Base-by-base conservation (phyloP, 805 yeast genomes). In the Zygotorulaspora chibaensis region DNA sequence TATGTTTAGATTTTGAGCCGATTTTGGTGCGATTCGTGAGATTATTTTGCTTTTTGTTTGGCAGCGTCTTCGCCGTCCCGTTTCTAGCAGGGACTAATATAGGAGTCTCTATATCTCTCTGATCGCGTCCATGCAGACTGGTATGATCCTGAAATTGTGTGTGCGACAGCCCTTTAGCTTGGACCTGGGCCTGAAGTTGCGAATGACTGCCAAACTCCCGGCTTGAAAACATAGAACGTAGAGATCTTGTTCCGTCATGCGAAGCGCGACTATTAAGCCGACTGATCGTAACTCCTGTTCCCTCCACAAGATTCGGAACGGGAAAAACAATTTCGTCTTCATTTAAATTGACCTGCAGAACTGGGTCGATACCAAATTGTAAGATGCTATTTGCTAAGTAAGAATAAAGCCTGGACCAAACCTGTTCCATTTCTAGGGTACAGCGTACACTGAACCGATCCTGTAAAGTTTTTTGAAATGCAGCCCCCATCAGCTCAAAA, bases 401-500 rank as follows among this genome's bases (percentile, higher is more conserved):
- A 46, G 82, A 69, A 66, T 82, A 84, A 17, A 84, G 67, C 56
- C 81, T 77, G 44, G 84, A 77, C 90, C 91, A 84, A 45, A 81
- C 76, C 46, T 78, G 73, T 57, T 84, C 89, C 35, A 83, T 61
- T 52, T 81, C 84, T 17, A 77, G 62, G 11, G 81, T 74, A 59
- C 83, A 83, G 15, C 69, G 63, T 2, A 55, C 37, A 4, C 71
- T 71, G 38, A 82, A 83, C 53, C 89, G 65, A 59, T 83, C 87
- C 55, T 76, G 75, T 53, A 84, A 80, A 0, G 91, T 84, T 55
- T 75, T 77, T 46, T 84, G 70, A 36, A 84, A 69, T 0, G 89
- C 88, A 44, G 76, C 76, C 1, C 91, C 91, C 88, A 84, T 80
- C 30, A 81, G 62, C 60, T 82, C 82, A 54, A 81, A 84, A 58